Evolutionary conservation across 768 basidiomycete species (phyloP), one percentile per base, ranked within the genome.

Genomic region (Sarcodon sp.): DNA sequence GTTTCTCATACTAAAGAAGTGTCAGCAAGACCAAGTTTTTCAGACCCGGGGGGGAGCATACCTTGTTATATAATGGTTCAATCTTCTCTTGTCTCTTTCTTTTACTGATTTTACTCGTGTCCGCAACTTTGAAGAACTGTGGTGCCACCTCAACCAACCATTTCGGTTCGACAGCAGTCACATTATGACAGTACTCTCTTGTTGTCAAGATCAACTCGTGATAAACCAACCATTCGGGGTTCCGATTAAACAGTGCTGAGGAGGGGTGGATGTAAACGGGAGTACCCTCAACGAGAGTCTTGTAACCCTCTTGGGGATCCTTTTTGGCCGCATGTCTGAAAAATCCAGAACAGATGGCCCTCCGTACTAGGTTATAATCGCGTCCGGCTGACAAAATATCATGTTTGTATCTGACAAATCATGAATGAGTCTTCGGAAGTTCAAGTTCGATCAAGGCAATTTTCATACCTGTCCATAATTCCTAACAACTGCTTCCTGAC

Each of bases 251-350:
- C 15, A 99, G 71, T 5, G 92, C 87, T 3, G 91, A 93, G 1
- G 94, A 94, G 0, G 92, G 96, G 66, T 99, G 96, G 47, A 99
- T 91, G 65, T 94, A 98, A 45, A 99, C 93, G 0, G 94, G 96
- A n/a, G 96, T 98, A 33, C 91, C 91, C 65, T 96, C 92, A 3
- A 91, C 88, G 9, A 94, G 79, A 0, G 92, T 94, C 66, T 98
- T 99, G 73, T 98, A 99, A 6, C 96, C 94, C 62, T 97, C 94
- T 59, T 91, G 89, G 4, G 89, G 88, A 59, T 93, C 94, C 65
- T 99, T 99, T 72, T 99, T 99, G 27, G 96, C 96, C 0, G 96
- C 93, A 59, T 98, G 87, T 9, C 93, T 78, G 80, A 99, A 99
- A 69, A 88, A 98, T 13, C 96, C 94, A 18, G 90, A 92, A 61